A percentile compares a stretch with the other conserved stretches of the same genome.
Conservation (phyloP, 176 grass and related monocot genomes). For the Puccinellia tenuiflora region DNA sequence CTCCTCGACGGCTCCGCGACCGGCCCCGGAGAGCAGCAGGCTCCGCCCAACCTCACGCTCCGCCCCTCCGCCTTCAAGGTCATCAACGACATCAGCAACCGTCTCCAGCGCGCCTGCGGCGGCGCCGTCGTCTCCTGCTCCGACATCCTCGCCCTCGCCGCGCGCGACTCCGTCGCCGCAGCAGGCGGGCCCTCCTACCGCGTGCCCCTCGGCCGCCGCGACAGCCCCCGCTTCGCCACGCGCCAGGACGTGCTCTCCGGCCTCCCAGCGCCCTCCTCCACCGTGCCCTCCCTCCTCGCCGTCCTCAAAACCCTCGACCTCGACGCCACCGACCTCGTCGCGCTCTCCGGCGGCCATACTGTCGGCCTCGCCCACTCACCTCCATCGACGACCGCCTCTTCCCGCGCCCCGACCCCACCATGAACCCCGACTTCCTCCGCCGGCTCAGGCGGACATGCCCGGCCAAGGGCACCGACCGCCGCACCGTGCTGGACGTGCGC, state of each 20-base stretch:
- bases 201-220: slow-evolving; percentile 8
- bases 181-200: not conserved
- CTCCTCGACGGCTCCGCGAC: slow-evolving; percentile 53
- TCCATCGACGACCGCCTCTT: slow-evolving; percentile 54
- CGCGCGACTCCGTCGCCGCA: slow-evolving; percentile 26
- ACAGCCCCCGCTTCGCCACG: slow-evolving; percentile 26
- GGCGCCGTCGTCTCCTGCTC: slow-evolving; percentile 55
- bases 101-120: slow-evolving; percentile 22
- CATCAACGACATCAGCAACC: slow-evolving; percentile 50
- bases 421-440: slow-evolving; percentile 28
- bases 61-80: slow-evolving; percentile 56
- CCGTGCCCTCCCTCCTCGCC: slow-evolving; percentile 14
- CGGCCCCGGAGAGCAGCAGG: slow-evolving; percentile 53
- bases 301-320: slow-evolving; percentile 31
- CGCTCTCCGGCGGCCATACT: slow-evolving; percentile 73
- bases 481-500: slow-evolving; percentile 43
- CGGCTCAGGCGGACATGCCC: slow-evolving; percentile 45
- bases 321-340: slow-evolving; percentile 51
- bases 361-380: slow-evolving; percentile 44
- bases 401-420: slow-evolving; percentile 31
- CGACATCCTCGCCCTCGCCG: slow-evolving; percentile 27
- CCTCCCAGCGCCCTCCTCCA: slow-evolving; percentile 30
- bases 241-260: not conserved
- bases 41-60: slow-evolving; percentile 59
- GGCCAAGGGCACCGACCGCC: not conserved